phyloP scores from a whole-genome alignment of 208 protist genomes.

The Wallacemonas rigidus region DNA sequence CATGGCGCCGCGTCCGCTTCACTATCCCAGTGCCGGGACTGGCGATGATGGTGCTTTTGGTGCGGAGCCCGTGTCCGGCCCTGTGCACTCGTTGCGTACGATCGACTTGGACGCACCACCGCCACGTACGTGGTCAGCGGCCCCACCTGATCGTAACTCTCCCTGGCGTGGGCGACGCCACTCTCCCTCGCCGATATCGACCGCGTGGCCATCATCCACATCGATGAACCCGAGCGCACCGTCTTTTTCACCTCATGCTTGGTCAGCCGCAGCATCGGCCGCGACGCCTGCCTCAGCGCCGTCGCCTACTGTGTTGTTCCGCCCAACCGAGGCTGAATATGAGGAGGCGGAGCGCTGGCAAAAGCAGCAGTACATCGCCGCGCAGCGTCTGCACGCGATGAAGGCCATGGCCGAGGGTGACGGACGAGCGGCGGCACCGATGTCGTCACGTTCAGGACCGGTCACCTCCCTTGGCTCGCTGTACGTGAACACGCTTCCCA shows the following conservation, averaged over 20 bases:
- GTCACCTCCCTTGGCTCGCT: background rate
- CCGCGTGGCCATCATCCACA: too few relatives aligned
- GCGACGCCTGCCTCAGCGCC: background rate
- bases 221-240: too few relatives aligned
- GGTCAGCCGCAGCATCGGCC: background rate
- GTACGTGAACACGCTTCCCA: slow-evolving; percentile 3
- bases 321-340: background rate
- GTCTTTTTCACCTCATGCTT: too few relatives aligned
- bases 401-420: background rate
- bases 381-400: background rate
- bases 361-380: slow-evolving; percentile 14
- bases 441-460: background rate
- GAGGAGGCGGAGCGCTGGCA: background rate
- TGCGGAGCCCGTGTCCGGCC: too few relatives aligned
- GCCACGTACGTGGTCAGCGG: too few relatives aligned
- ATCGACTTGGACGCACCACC: background rate
- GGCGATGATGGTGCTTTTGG: too few relatives aligned
- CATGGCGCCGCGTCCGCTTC: too few relatives aligned
- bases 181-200: too few relatives aligned
- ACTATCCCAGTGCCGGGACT: too few relatives aligned
- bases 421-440: background rate
- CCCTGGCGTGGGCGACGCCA: too few relatives aligned
- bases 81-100: background rate
- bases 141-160: too few relatives aligned
- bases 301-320: background rate